phyloP scores from a whole-genome alignment of 1,284 basidiomycete species.

The Heterobasidion irregulare region DNA sequence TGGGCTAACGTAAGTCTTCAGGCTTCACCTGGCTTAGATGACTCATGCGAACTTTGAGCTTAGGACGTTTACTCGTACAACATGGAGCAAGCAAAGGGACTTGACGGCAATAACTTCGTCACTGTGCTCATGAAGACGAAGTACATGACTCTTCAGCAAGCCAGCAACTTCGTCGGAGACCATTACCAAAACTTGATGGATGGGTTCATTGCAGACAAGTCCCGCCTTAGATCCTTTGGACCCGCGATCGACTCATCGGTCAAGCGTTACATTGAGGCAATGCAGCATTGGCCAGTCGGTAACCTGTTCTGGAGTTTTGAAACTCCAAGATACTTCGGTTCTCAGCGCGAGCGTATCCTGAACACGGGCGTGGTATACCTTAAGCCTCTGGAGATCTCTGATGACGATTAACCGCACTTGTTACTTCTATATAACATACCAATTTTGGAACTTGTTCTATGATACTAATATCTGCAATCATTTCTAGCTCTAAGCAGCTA shows the following conservation, averaged over 20 bases:
- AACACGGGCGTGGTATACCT: conserved; percentile 12
- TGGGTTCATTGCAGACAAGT: conserved; percentile 20
- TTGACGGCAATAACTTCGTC: conserved; percentile 31
- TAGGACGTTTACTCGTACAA: conserved; percentile 37
- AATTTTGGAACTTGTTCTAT: too few relatives aligned
- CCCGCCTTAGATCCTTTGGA: conserved; percentile 23
- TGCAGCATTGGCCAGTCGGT: conserved; percentile 29
- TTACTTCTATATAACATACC: neutral
- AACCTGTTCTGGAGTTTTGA: conserved; percentile 33
- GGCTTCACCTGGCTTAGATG: neutral
- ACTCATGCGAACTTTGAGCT: neutral
- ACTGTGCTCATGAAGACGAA: conserved; percentile 29
- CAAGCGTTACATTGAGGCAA: conserved; percentile 22
- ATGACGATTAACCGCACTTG: conserved; percentile 2
- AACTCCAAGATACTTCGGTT: conserved; percentile 24
- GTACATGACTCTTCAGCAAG: conserved; percentile 25
- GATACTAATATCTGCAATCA: too few relatives aligned
- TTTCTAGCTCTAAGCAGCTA: too few relatives aligned
- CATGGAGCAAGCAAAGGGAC: conserved; percentile 29
- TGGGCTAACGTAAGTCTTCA: conserved; percentile 29
- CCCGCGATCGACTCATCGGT: conserved; percentile 21
- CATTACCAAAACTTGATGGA: conserved; percentile 23
- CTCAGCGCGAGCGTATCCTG: conserved; percentile 13
- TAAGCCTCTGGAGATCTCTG: conserved; percentile 9
- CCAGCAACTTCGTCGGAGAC: conserved; percentile 24